Conservation (phyloP, 148 eudicot genomes). For the Fagopyrum homotropicum region DNA sequence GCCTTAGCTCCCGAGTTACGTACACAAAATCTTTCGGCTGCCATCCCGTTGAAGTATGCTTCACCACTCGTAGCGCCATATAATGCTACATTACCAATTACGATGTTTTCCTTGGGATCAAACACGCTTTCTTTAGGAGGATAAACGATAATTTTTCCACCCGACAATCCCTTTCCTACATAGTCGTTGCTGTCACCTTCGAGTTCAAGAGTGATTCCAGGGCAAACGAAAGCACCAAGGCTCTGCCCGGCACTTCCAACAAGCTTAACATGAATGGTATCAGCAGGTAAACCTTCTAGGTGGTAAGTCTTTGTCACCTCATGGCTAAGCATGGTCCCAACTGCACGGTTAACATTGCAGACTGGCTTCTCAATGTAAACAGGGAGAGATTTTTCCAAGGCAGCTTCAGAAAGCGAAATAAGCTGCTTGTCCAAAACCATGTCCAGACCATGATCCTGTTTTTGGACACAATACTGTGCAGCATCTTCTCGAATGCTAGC, state of each 20-base stretch:
- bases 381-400: conserved; percentile 69
- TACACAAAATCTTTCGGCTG: conserved; percentile 96
- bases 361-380: conserved; percentile 81
- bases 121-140: conserved; percentile 81
- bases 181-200: conserved; percentile 98
- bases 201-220: conserved; percentile 85
- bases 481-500: conserved; percentile 81
- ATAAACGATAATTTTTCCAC: conserved; percentile 85
- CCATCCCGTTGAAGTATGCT: conserved; percentile 97
- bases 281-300: conserved; percentile 60
- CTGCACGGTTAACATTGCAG: conserved; percentile 81
- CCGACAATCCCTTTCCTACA: conserved; percentile 96
- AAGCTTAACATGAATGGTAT: conserved; percentile 81
- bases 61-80: conserved; percentile 94
- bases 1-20: conserved; percentile 95
- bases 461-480: conserved; percentile 75
- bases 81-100: conserved; percentile 91
- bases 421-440: conserved; percentile 75
- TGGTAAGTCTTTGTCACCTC: conserved; percentile 83
- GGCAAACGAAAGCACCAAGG: conserved; percentile 90
- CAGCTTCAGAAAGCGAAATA: conserved; percentile 50
- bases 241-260: conserved; percentile 97
- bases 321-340: conserved; percentile 96
- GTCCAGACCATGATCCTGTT: conserved; percentile 95
- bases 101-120: conserved; percentile 94